These are phyloP conservation scores for Candida peoriensis DNA, from an alignment of 805 yeast genomes.

Conservation along the genomic window DNA sequence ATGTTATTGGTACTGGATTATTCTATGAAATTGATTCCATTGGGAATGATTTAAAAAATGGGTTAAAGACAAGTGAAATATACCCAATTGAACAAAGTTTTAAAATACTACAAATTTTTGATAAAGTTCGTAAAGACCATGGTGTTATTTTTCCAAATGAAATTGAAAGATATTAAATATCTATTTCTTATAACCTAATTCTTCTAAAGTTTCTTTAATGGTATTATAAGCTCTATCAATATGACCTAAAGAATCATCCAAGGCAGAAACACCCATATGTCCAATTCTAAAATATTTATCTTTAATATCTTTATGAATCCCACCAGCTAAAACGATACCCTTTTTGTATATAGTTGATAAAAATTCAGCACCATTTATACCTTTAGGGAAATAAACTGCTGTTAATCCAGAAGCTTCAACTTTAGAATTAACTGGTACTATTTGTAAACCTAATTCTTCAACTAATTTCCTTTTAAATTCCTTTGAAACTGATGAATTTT, in stretches of 20 bases:
- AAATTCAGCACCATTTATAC: slow-evolving; percentile 62
- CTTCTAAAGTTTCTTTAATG: slow-evolving; percentile 37
- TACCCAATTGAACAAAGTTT: slow-evolving; percentile 43
- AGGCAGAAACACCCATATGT: slow-evolving; percentile 87
- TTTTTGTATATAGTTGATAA: slow-evolving; percentile 49
- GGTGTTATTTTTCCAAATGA: slow-evolving; percentile 36
- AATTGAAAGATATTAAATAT: neutral
- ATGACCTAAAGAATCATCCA: slow-evolving; percentile 50
- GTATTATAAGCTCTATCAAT: slow-evolving; percentile 44
- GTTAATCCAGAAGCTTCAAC: slow-evolving; percentile 86
- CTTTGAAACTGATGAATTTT: slow-evolving; percentile 58
- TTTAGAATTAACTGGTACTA: slow-evolving; percentile 51
- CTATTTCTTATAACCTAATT: slow-evolving; percentile 30
- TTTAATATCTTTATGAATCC: slow-evolving; percentile 76
- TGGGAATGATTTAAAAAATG: slow-evolving; percentile 38
- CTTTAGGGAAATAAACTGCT: slow-evolving; percentile 78
- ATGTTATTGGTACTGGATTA: slow-evolving; percentile 41
- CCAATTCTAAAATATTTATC: slow-evolving; percentile 89
- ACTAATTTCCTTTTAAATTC: slow-evolving; percentile 54
- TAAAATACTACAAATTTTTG: slow-evolving; percentile 44
- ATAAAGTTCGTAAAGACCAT: slow-evolving; percentile 37
- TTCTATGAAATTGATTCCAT: slow-evolving; percentile 53
- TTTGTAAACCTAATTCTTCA: slow-evolving; percentile 55
- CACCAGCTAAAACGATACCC: slow-evolving; percentile 83
- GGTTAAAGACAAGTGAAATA: slow-evolving; percentile 30